Conservation (phyloP, 1,284 basidiomycete species). For the Ustilago vetiveriae region DNA sequence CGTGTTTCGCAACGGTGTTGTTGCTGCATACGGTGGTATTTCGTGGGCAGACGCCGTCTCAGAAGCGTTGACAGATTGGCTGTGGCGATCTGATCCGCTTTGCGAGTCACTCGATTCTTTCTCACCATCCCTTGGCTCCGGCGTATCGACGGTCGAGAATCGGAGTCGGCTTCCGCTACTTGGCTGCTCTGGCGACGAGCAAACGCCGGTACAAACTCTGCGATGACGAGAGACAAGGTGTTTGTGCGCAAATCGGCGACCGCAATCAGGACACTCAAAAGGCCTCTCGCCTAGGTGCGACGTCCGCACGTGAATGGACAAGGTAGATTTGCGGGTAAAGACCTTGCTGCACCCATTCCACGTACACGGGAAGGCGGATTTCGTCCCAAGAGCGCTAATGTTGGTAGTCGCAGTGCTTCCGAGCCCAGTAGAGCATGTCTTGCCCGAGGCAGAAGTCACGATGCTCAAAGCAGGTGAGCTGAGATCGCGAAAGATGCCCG, state of each 20-base stretch:
- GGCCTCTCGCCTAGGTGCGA: slow-evolving; percentile 48
- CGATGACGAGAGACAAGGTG: slow-evolving; percentile 48
- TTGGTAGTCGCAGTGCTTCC: slow-evolving; percentile 24
- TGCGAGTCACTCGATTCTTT: slow-evolving; percentile 3
- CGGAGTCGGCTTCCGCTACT: slow-evolving; percentile 26
- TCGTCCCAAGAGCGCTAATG: slow-evolving; percentile 3
- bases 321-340: slow-evolving; percentile 36
- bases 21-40: too few species aligned
- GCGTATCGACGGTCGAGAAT: slow-evolving; percentile 11
- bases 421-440: slow-evolving; percentile 14
- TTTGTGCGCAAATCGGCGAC: slow-evolving; percentile 48
- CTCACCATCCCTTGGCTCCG: background rate
- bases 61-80: background rate
- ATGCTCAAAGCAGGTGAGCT: slow-evolving; percentile 34
- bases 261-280: slow-evolving; percentile 44
- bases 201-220: slow-evolving; percentile 15
- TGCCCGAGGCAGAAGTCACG: slow-evolving; percentile 12
- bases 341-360: slow-evolving; percentile 45
- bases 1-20: background rate
- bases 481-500: slow-evolving; percentile 34
- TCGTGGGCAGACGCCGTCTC: background rate
- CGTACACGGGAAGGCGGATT: slow-evolving; percentile 17
- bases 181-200: slow-evolving; percentile 10
- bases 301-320: slow-evolving; percentile 45
- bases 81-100: background rate